phyloP scores from a whole-genome alignment of 345 rosid genomes.

The Populus ilicifolia region DNA sequence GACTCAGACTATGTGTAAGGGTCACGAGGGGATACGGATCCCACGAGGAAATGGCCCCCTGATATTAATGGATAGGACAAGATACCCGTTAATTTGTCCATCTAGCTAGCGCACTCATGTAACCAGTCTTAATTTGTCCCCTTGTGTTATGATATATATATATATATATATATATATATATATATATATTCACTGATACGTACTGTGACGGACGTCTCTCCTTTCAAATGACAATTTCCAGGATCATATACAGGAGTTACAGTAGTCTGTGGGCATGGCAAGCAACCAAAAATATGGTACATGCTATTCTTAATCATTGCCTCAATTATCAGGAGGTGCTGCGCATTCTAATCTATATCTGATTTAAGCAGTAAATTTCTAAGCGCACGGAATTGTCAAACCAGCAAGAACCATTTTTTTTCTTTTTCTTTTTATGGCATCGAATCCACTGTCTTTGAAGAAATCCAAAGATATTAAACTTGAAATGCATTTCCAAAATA shows the following conservation, averaged over 20 bases:
- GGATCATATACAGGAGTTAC: neutral
- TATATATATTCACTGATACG: too few species aligned
- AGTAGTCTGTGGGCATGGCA: neutral
- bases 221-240: conserved; percentile 16
- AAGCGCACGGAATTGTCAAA: too few species aligned
- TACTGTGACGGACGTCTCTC: conserved; percentile 25
- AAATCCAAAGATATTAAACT: too few species aligned
- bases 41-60: conserved; percentile 35
- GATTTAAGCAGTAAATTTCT: too few species aligned
- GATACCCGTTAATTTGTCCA: conserved; percentile 26
- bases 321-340: neutral
- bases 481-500: too few species aligned
- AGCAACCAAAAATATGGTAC: conserved; percentile 4
- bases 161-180: neutral
- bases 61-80: conserved; percentile 38
- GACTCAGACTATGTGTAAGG: neutral
- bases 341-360: too few species aligned
- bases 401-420: too few species aligned
- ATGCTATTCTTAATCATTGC: conserved; percentile 7
- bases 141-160: neutral
- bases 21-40: conserved; percentile 40
- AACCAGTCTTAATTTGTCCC: conserved; percentile 18
- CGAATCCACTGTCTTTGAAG: too few species aligned
- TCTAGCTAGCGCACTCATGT: neutral
- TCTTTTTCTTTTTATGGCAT: too few species aligned